A percentile compares a stretch with the other conserved stretches of the same genome.
Evolutionary conservation across 345 rosid genomes (phyloP).

Genomic region (Eucalyptus paniculata): DNA sequence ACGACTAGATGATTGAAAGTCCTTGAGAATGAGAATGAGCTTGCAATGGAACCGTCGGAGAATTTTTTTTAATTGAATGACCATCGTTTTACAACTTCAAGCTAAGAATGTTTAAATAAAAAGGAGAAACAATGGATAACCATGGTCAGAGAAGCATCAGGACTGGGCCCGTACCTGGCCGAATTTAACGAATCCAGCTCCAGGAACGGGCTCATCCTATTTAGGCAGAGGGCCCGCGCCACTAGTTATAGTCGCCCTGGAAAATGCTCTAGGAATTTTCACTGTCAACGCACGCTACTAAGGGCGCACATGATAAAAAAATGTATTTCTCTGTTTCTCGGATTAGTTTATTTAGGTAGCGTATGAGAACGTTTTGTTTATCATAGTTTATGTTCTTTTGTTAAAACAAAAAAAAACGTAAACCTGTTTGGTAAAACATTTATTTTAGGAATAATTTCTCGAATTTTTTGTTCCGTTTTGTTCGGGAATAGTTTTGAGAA

Average conservation of each 20-base stretch:
- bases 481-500: too few species aligned
- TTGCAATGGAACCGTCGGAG: neutral
- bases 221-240: neutral
- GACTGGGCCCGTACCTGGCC: neutral
- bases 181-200: neutral
- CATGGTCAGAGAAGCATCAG: neutral
- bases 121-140: neutral
- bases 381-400: too few species aligned
- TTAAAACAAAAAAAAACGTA: too few species aligned
- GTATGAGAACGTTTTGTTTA: too few species aligned
- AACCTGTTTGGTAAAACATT: too few species aligned
- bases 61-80: neutral
- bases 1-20: neutral
- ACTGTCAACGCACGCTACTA: neutral
- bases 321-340: fast-evolving
- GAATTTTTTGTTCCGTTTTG: too few species aligned
- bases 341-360: too few species aligned
- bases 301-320: too few species aligned
- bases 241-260: neutral
- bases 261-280: neutral
- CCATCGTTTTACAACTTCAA: neutral
- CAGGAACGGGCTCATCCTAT: neutral
- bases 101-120: neutral
- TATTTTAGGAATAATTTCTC: too few species aligned
- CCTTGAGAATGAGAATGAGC: neutral